Evolutionary conservation across 2,329 filamentous ascomycete species (phyloP).

Genomic region (Emydomyces testavorans): DNA sequence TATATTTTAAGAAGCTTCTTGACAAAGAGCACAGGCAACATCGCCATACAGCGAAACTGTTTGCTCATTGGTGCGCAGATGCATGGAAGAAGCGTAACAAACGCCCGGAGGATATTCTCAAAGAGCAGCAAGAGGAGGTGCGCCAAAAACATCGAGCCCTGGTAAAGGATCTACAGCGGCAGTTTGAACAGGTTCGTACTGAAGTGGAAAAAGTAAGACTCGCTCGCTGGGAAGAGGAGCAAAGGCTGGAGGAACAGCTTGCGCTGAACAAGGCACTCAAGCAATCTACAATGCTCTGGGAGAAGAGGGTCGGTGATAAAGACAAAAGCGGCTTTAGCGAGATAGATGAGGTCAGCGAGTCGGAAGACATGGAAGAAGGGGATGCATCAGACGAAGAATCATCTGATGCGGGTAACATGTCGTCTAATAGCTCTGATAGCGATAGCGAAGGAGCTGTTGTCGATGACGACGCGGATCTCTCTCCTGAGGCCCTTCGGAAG

Average conservation of each 20-base stretch:
- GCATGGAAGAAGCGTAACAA: slow-evolving; percentile 35
- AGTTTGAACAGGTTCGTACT: slow-evolving; percentile 48
- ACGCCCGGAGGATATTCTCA: slow-evolving; percentile 60
- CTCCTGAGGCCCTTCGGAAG: slow-evolving; percentile 36
- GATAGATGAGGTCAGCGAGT: slow-evolving; percentile 56
- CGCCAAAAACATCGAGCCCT: slow-evolving; percentile 61
- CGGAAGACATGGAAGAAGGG: slow-evolving; percentile 55
- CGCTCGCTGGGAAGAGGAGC: slow-evolving; percentile 49
- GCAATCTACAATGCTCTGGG: slow-evolving; percentile 41
- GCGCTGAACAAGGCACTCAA: slow-evolving; percentile 43
- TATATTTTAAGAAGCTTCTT: slow-evolving; percentile 71
- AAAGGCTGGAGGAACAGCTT: slow-evolving; percentile 41
- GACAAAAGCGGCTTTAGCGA: slow-evolving; percentile 45
- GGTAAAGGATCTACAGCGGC: slow-evolving; percentile 50
- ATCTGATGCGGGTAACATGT: slow-evolving; percentile 43
- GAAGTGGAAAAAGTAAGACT: slow-evolving; percentile 48
- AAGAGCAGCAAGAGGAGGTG: slow-evolving; percentile 59
- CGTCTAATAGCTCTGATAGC: slow-evolving; percentile 34
- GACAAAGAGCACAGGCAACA: slow-evolving; percentile 68
- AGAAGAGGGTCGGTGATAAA: slow-evolving; percentile 35
- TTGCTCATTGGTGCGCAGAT: slow-evolving; percentile 49
- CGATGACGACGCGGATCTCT: slow-evolving; percentile 34
- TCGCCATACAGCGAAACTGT: slow-evolving; percentile 60
- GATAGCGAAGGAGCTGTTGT: slow-evolving; percentile 33
- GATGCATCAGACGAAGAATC: slow-evolving; percentile 50